These are phyloP conservation scores for Ambrosia hybrid DNA, from an alignment of 140 eudicot genomes.

Conservation along the genomic window DNA sequence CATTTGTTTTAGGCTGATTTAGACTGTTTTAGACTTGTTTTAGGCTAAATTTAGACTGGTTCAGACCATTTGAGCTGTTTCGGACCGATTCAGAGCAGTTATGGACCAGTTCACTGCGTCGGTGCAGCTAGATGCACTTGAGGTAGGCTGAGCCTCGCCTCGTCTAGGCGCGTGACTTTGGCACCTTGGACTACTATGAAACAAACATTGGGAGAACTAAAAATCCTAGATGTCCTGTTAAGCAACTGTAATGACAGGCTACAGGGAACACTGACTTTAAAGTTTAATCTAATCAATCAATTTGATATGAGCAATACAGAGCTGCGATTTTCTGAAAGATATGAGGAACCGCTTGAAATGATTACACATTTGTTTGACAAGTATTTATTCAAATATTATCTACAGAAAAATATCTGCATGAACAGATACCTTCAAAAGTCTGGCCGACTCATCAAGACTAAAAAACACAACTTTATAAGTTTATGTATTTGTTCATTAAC, in stretches of 20 bases:
- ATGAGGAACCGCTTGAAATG: slow-evolving; percentile 16
- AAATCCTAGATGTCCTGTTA: slow-evolving; percentile 16
- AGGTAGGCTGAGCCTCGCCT: no score
- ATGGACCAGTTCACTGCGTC: no score
- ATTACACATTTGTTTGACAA: background rate
- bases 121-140: no score
- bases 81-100: no score
- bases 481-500: background rate
- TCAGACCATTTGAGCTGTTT: no score
- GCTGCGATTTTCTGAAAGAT: slow-evolving; percentile 6
- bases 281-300: slow-evolving; percentile 20
- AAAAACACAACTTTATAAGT: background rate
- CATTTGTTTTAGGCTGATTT: no score
- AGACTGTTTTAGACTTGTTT: no score
- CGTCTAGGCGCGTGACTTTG: no score
- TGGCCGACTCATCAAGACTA: background rate
- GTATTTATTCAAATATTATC: background rate
- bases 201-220: background rate
- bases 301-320: slow-evolving; percentile 2
- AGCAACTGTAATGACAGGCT: slow-evolving; percentile 3
- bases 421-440: background rate
- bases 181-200: no score
- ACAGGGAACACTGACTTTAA: slow-evolving; percentile 8
- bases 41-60: no score
- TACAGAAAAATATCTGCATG: background rate